Conservation (phyloP, 2,329 filamentous ascomycete species). For the Aspergillus cejpii region DNA sequence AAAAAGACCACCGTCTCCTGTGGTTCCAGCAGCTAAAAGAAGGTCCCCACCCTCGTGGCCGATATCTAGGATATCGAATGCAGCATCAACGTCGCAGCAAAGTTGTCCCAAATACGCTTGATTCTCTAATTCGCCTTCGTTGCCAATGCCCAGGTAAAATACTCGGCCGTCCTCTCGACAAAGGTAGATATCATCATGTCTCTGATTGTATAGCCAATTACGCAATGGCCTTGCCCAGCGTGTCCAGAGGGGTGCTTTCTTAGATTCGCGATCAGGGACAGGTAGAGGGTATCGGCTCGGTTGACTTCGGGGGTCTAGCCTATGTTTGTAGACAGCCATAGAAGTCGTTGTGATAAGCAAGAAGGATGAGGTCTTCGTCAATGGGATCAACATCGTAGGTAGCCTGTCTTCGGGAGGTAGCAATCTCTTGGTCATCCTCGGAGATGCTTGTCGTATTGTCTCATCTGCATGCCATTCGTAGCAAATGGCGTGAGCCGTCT, state of each 20-base stretch:
- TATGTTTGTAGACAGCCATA: conserved; percentile 46
- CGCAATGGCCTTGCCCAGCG: conserved; percentile 77
- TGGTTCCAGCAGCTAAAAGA: conserved; percentile 71
- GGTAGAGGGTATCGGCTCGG: conserved; percentile 28
- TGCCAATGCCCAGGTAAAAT: conserved; percentile 62
- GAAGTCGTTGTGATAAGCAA: conserved; percentile 57
- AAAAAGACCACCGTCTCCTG: conserved; percentile 70
- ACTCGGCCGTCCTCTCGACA: conserved; percentile 81
- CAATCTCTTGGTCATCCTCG: conserved; percentile 25
- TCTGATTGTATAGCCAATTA: conserved; percentile 53
- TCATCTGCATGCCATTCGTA: conserved; percentile 50
- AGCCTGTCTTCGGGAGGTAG: conserved; percentile 43
- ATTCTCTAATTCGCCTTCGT: conserved; percentile 48
- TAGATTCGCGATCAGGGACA: conserved; percentile 20
- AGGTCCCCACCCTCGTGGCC: conserved; percentile 64
- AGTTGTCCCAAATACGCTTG: conserved; percentile 58
- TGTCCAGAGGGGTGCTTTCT: conserved; percentile 60
- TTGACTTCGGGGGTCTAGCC: conserved; percentile 25
- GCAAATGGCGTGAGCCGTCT: conserved; percentile 44
- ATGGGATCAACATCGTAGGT: conserved; percentile 64
- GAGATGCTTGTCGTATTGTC: conserved; percentile 22
- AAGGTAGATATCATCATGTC: conserved; percentile 74
- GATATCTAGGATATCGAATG: conserved; percentile 65
- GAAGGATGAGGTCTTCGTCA: conserved; percentile 65
- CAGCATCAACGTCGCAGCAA: conserved; percentile 67